Conservation (phyloP, 2,329 filamentous ascomycete genomes). For the Byssoonygena ceratinophila region DNA sequence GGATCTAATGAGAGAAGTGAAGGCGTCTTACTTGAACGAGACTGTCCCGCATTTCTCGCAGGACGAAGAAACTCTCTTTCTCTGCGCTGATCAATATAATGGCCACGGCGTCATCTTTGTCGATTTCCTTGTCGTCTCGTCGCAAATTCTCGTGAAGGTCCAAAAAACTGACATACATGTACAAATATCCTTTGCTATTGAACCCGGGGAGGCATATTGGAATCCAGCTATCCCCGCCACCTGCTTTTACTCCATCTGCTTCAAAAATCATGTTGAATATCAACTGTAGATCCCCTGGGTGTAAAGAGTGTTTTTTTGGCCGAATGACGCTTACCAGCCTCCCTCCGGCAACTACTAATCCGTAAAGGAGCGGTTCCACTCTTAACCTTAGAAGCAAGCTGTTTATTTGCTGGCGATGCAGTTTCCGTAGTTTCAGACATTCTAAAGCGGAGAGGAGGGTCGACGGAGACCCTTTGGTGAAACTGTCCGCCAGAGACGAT, state of each 20-base stretch:
- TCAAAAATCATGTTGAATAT: slow-evolving; percentile 99
- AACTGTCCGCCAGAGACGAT: slow-evolving; percentile 85
- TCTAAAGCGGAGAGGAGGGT: slow-evolving; percentile 81
- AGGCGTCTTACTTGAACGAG: slow-evolving; percentile 44
- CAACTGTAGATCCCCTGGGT: slow-evolving; percentile 87
- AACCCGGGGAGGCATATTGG: slow-evolving; percentile 92
- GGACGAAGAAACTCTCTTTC: slow-evolving; percentile 84
- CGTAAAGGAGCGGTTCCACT: slow-evolving; percentile 73
- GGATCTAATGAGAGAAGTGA: slow-evolving; percentile 21
- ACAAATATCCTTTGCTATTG: slow-evolving; percentile 90
- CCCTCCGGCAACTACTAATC: slow-evolving; percentile 83
- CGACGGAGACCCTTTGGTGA: slow-evolving; percentile 83
- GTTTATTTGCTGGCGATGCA: slow-evolving; percentile 76
- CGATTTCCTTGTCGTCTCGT: slow-evolving; percentile 33
- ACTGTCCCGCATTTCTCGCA: slow-evolving; percentile 60
- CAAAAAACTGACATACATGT: slow-evolving; percentile 98
- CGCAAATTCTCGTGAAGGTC: slow-evolving; percentile 45
- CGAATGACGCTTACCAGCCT: slow-evolving; percentile 88
- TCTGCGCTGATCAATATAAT: slow-evolving; percentile 86
- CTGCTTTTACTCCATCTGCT: slow-evolving; percentile 80
- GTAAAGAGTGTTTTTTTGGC: slow-evolving; percentile 86
- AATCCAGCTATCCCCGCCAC: slow-evolving; percentile 95
- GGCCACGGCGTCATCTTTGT: slow-evolving; percentile 62
- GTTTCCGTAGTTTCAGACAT: slow-evolving; percentile 83
- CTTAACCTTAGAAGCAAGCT: slow-evolving; percentile 71